Conservation (phyloP, 306 rosid species). For the Pachyrhizus erosus region DNA sequence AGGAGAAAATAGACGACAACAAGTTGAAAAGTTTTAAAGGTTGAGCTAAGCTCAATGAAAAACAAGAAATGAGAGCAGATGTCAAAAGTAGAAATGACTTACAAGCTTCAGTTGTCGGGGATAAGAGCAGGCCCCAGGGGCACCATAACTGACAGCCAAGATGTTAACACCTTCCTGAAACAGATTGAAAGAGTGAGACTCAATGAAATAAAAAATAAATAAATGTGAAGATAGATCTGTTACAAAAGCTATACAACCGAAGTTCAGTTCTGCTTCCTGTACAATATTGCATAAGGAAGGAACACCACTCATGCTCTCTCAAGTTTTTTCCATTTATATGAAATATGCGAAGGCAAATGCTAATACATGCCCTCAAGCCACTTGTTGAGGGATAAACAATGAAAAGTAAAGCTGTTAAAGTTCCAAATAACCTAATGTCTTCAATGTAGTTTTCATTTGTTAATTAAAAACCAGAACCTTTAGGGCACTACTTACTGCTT, state of each 20-base stretch:
- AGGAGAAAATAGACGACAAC: slow-evolving; percentile 5
- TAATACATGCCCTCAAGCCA: neutral
- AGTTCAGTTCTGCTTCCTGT: slow-evolving; percentile 4
- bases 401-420: neutral
- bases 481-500: neutral
- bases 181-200: slow-evolving; percentile 24
- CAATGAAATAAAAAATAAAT: slow-evolving; percentile 19
- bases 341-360: slow-evolving; percentile 15
- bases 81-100: slow-evolving; percentile 42
- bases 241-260: slow-evolving; percentile 31
- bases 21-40: slow-evolving; percentile 19
- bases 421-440: neutral
- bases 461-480: neutral
- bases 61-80: slow-evolving; percentile 29
- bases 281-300: neutral
- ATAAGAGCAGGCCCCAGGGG: slow-evolving; percentile 83
- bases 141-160: slow-evolving; percentile 87
- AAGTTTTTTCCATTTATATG: slow-evolving; percentile 1
- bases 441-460: neutral
- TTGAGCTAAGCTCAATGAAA: slow-evolving; percentile 33
- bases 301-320: neutral
- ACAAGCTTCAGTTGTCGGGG: slow-evolving; percentile 85
- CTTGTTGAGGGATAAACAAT: neutral
- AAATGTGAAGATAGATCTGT: slow-evolving; percentile 5
- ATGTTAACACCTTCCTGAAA: slow-evolving; percentile 87